Percentiles rank a stretch among this genome's conserved stretches.
Conservation (phyloP, 768 basidiomycete genomes). For the Lactifluus rugatus region DNA sequence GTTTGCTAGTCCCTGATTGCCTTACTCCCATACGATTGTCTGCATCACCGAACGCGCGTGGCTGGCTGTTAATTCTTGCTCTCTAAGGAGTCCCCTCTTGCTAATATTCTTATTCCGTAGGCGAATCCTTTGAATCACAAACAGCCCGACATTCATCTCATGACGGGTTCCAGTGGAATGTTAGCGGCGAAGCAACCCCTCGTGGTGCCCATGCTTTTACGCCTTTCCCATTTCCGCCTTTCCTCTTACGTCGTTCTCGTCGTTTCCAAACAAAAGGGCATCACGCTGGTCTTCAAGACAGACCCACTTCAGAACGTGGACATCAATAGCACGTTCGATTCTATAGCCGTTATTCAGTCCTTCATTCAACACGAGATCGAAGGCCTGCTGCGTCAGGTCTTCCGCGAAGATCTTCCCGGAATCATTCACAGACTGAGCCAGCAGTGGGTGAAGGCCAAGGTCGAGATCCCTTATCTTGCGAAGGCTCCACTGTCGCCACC, state of each 20-base stretch:
- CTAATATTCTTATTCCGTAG: constrained; percentile 29
- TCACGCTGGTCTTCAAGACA: constrained; percentile 98
- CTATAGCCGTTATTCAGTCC: constrained; percentile 94
- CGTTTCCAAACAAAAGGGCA: constrained; percentile 94
- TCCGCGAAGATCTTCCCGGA: constrained; percentile 89
- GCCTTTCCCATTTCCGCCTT: constrained; percentile 89
- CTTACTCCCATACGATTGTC: background rate
- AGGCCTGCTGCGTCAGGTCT: constrained; percentile 95
- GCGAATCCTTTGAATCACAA: constrained; percentile 94
- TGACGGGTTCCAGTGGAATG: constrained; percentile 78
- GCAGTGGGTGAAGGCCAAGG: constrained; percentile 90
- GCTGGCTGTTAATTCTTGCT: background rate
- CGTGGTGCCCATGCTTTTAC: constrained; percentile 95
- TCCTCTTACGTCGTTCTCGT: constrained; percentile 96
- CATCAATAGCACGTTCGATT: constrained; percentile 96
- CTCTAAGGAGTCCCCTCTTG: background rate
- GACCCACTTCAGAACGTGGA: constrained; percentile 97
- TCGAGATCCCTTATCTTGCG: constrained; percentile 80
- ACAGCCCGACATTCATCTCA: constrained; percentile 79
- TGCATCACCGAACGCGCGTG: background rate
- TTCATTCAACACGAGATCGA: constrained; percentile 98
- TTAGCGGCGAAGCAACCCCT: constrained; percentile 91
- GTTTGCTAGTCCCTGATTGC: background rate
- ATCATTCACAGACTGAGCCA: constrained; percentile 96
- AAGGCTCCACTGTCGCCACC: constrained; percentile 35